Conservation (phyloP, 2,329 filamentous ascomycete species). For the Neodidymelliopsis sp. region DNA sequence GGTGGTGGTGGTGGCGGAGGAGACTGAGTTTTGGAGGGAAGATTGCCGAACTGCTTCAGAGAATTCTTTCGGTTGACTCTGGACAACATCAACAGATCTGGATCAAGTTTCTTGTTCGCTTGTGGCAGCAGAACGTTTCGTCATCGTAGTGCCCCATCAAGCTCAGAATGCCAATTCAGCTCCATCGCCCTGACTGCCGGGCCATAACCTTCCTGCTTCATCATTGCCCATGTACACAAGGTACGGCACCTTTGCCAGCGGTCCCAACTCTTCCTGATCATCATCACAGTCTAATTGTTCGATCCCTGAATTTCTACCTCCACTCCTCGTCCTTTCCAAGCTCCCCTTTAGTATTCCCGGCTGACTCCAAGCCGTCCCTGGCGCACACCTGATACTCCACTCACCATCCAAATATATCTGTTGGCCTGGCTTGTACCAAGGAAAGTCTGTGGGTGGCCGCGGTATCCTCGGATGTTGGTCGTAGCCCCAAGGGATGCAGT, state of each 20-base stretch:
- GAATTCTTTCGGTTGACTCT: too few species aligned
- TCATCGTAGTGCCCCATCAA: neutral
- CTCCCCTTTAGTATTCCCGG: slow-evolving; percentile 7
- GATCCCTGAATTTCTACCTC: neutral
- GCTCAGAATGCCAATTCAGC: slow-evolving; percentile 10
- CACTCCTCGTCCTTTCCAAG: neutral
- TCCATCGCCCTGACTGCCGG: slow-evolving; percentile 3
- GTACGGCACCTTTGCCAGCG: slow-evolving; percentile 16
- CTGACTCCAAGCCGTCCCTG: slow-evolving; percentile 6
- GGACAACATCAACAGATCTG: too few species aligned
- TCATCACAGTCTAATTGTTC: too few species aligned
- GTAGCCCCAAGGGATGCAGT: slow-evolving; percentile 31
- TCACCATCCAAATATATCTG: slow-evolving; percentile 16
- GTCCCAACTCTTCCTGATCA: neutral
- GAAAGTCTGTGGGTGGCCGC: slow-evolving; percentile 15
- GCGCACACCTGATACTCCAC: slow-evolving; percentile 1
- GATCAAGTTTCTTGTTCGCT: neutral
- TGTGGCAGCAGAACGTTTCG: too few species aligned
- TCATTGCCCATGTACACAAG: slow-evolving; percentile 23
- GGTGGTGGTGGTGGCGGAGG: neutral
- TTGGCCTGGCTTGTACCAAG: slow-evolving; percentile 18
- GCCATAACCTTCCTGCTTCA: slow-evolving; percentile 13
- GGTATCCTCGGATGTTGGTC: slow-evolving; percentile 21
- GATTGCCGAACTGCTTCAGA: too few species aligned
- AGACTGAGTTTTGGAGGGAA: neutral